Evolutionary conservation across 768 basidiomycete genomes (phyloP), one percentile per base, ranked within the genome.

Genomic region (Mycena indigotica): DNA sequence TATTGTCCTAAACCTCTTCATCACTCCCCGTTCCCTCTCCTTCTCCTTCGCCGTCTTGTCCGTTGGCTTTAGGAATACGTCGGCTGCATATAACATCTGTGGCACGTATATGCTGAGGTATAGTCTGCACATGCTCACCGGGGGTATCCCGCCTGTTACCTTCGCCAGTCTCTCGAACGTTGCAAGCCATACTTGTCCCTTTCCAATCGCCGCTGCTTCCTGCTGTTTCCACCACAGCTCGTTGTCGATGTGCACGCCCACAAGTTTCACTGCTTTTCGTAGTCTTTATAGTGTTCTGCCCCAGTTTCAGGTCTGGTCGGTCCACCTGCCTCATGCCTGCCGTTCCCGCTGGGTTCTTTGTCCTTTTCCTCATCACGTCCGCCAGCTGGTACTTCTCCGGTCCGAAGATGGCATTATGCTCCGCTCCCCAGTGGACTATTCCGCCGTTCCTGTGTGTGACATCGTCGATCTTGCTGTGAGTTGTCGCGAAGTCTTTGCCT

Each of bases 171-270:
- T 23, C 0, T 32, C 50, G n/a, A 56, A 28, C 29, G 58, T 62
- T 2, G 45, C 28, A 5, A 62, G n/a, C 67, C 67, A 69, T 0
- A 59, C 53, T 8, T 58, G 48, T 0, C 66, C 68, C 39, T 61
- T 69, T 4, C 10, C 54, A 5, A 67, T 2, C 0, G 64, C 66
- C 1, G 56, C 52, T 17, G 65, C 64, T 2, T 16, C 39, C 50
- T 72, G 71, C 35, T 64, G 51, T 10, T 66, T 56, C 58, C 67
- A 76, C 0, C 58, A 21, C 2, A 77, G 58, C 38, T 65, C 63
- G 1, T 66, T 46, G 61, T 76, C 73, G 39, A 73, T 64, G 28
- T 64, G 66, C 0, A 77, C 56, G 0, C 75, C 76, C 0, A 77
- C 66, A 52, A 71, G 70, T 30, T 67, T 70, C 52, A 65, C 58